Evolutionary conservation across 768 basidiomycete species (phyloP), one percentile per base, ranked within the genome.

Genomic region (Suillus tomentosus): DNA sequence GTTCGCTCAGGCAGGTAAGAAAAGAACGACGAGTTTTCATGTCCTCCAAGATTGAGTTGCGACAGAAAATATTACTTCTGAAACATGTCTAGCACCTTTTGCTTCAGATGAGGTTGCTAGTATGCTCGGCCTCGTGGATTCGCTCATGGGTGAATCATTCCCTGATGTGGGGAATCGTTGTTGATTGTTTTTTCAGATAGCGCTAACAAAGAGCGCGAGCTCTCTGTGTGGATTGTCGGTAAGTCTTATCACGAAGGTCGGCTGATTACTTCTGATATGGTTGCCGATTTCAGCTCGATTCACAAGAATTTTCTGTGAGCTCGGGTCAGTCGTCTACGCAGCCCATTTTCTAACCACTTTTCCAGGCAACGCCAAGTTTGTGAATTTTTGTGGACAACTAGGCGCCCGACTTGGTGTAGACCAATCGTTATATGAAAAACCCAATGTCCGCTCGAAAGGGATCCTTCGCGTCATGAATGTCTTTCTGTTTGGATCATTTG

Each of bases 401-500:
- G 72, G 72, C 42, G 78, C 78, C 5, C 78, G 80, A 31, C 67
- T 82, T 0, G 63, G 69, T 42, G 65, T 69, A 5, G 56, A 69
- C 22, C 70, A 72, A 62, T 76, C 76, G 2, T 60, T 77, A 10
- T 65, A 72, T 56, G 56, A n/a, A 40, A 37, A 40, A 15, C n/a
- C 34, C 11, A 34, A 59, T 2, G 34, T 19, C 15, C 37, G 10
- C 39, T 60, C 43, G 39, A 40, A 17, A 22, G 48, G 27, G 47
- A 45, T 72, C 5, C 54, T 81, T 0, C 9, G 50, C 4, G 34
- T 73, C 2, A 54, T 54, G 51, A 80, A 79, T 2, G 74, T 75
- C 0, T 51, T 83, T 5, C 71, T 85, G 1, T 85, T 85, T 71
- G 78, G 69, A 13, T 78, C 81, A 2, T 84, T 85, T 0, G 76